These are phyloP conservation scores for Fusarium sp. DNA, from an alignment of 2,329 filamentous ascomycete genomes.

Conservation along the genomic window DNA sequence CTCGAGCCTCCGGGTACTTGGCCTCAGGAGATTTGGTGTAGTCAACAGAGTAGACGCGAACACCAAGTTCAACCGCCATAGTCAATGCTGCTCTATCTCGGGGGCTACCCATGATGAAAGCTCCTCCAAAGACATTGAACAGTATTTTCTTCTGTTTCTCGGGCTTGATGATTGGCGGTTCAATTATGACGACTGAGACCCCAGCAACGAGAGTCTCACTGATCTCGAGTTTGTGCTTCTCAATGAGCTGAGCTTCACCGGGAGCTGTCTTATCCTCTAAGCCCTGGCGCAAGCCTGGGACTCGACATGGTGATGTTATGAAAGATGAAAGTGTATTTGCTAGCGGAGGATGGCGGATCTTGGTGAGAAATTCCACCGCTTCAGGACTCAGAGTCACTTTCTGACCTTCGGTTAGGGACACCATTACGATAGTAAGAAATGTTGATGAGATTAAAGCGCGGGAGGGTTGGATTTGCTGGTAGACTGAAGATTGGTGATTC, in stretches of 20 bases:
- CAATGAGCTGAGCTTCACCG: accelerated
- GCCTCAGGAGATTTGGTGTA: background rate
- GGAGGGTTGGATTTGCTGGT: no score
- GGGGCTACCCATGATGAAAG: background rate
- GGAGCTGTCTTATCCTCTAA: background rate
- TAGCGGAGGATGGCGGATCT: background rate
- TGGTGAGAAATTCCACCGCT: background rate
- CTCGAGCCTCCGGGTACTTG: background rate
- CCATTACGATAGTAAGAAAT: background rate
- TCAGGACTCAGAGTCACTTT: background rate
- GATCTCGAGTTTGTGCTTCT: accelerated
- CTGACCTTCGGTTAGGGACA: accelerated
- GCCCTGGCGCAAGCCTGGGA: background rate
- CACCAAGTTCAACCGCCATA: background rate
- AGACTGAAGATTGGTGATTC: no score
- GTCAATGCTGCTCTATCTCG: background rate
- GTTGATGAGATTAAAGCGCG: background rate
- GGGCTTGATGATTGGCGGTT: background rate
- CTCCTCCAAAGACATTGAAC: background rate
- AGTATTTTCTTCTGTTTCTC: background rate
- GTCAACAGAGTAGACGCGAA: background rate
- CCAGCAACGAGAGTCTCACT: background rate
- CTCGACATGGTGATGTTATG: background rate
- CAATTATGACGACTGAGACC: background rate
- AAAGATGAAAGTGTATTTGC: background rate